Percentiles rank a stretch among this genome's conserved stretches.
Evolutionary conservation across 371 early-diverging fungal species (phyloP).

Genomic region (Apophysomyces elegans): DNA sequence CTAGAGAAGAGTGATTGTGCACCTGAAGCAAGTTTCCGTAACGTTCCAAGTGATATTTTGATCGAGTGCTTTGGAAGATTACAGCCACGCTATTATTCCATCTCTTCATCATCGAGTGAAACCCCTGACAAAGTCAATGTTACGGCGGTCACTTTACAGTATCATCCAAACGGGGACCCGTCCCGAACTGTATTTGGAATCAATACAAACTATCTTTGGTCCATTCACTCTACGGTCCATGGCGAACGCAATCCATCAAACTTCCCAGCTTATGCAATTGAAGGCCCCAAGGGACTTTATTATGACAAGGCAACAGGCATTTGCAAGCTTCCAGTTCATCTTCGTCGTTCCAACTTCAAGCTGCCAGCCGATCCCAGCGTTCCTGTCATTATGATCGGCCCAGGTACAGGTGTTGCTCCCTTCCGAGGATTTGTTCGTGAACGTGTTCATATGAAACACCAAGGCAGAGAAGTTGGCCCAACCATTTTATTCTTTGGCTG

Average conservation of each 20-base stretch:
- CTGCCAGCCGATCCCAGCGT: constrained; percentile 70
- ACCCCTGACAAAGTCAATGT: constrained; percentile 70
- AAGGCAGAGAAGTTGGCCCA: constrained; percentile 66
- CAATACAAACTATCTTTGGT: constrained; percentile 71
- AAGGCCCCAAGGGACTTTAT: constrained; percentile 44
- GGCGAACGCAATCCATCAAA: constrained; percentile 34
- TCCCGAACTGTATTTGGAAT: constrained; percentile 67
- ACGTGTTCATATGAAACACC: constrained; percentile 61
- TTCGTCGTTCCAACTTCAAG: constrained; percentile 82
- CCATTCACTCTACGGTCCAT: constrained; percentile 36
- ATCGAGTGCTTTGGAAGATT: constrained; percentile 80
- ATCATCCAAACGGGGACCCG: constrained; percentile 53
- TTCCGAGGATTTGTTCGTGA: constrained; percentile 90
- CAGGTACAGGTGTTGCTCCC: constrained; percentile 97
- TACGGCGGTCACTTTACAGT: constrained; percentile 88
- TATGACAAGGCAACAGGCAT: constrained; percentile 19
- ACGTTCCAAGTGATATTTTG: constrained; percentile 65
- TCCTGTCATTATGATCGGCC: constrained; percentile 95
- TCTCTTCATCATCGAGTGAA: constrained; percentile 79
- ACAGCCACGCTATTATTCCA: constrained; percentile 91
- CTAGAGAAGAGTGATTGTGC: constrained; percentile 16
- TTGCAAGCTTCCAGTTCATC: constrained; percentile 75
- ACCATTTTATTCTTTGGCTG: constrained; percentile 93
- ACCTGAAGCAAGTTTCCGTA: constrained; percentile 21
- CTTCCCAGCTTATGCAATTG: constrained; percentile 26